These are phyloP conservation scores for Starmerella ratchasimensis DNA, from an alignment of 805 yeast genomes.

Conservation along the genomic window DNA sequence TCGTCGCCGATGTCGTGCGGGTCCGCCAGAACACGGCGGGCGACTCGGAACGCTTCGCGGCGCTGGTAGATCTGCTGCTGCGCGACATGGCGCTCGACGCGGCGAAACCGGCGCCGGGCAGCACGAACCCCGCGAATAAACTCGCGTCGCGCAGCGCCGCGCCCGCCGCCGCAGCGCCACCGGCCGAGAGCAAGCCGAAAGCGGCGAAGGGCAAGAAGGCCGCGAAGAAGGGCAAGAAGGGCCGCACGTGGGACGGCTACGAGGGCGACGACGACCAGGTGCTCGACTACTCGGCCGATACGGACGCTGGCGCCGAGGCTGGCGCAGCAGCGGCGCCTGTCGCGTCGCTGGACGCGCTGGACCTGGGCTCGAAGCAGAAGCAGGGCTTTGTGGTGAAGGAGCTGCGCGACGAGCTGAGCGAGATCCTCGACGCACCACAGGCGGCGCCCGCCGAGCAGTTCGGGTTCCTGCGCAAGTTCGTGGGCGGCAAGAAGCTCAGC, in stretches of 20 bases:
- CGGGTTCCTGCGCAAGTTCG: slow-evolving; percentile 43
- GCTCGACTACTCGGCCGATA: slow-evolving; percentile 42
- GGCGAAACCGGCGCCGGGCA: not conserved
- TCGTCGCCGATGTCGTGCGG: slow-evolving; percentile 25
- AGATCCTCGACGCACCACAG: slow-evolving; percentile 25
- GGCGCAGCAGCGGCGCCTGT: slow-evolving; percentile 27
- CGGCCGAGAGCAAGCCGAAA: not conserved
- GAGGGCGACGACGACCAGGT: slow-evolving; percentile 33
- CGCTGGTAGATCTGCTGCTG: slow-evolving; percentile 25
- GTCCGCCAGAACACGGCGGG: slow-evolving; percentile 23
- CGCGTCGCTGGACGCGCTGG: slow-evolving; percentile 20
- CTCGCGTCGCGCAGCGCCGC: not conserved
- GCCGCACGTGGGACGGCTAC: slow-evolving; percentile 48
- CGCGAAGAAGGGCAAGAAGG: slow-evolving; percentile 27
- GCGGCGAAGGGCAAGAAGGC: not conserved
- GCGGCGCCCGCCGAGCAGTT: slow-evolving; percentile 30
- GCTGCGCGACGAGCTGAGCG: slow-evolving; percentile 39
- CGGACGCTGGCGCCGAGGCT: slow-evolving; percentile 12
- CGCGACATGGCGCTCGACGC: slow-evolving; percentile 7
- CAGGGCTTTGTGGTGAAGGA: slow-evolving; percentile 56
- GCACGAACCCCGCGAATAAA: too few relatives aligned
- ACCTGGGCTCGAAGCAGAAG: slow-evolving; percentile 33
- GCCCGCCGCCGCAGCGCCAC: slow-evolving; percentile 1
- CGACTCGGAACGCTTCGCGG: slow-evolving; percentile 6
- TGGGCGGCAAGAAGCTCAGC: slow-evolving; percentile 58